Evolutionary conservation across 805 yeast genomes (phyloP).

Genomic region (Saturnispora kantuleensis): DNA sequence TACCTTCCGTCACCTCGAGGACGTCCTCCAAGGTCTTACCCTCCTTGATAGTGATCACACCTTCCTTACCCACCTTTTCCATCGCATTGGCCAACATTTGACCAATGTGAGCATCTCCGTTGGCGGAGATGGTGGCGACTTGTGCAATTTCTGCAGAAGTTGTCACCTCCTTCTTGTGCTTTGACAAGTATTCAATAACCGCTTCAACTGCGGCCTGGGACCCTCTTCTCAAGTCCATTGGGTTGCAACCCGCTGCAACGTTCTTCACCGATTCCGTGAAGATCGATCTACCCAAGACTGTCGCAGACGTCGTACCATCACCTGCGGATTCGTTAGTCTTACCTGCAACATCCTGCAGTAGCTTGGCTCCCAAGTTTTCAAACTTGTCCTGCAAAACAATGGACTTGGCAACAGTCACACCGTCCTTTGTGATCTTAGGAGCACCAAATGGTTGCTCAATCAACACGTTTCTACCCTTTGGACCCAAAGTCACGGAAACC

Average conservation of each 20-base stretch:
- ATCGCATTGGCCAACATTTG: slow-evolving; percentile 84
- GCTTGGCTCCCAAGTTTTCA: slow-evolving; percentile 93
- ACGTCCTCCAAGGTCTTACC: slow-evolving; percentile 96
- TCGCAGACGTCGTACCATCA: slow-evolving; percentile 97
- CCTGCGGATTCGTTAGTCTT: slow-evolving; percentile 97
- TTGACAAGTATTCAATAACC: slow-evolving; percentile 73
- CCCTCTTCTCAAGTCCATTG: slow-evolving; percentile 96
- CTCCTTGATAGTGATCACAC: slow-evolving; percentile 95
- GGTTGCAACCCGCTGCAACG: slow-evolving; percentile 98
- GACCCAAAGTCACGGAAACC: slow-evolving; percentile 93
- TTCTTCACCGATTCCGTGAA: slow-evolving; percentile 92
- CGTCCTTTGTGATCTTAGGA: slow-evolving; percentile 98
- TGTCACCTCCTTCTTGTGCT: slow-evolving; percentile 86
- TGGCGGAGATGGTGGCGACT: slow-evolving; percentile 96
- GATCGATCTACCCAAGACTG: slow-evolving; percentile 90
- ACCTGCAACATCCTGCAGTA: slow-evolving; percentile 92
- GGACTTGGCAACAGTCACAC: slow-evolving; percentile 92
- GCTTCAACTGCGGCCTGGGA: slow-evolving; percentile 95
- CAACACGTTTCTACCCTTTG: slow-evolving; percentile 94
- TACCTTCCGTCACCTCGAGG: slow-evolving; percentile 95
- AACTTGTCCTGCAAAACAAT: slow-evolving; percentile 78
- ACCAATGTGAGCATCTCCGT: slow-evolving; percentile 92
- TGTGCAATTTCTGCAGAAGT: slow-evolving; percentile 93
- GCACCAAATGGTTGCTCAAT: slow-evolving; percentile 95
- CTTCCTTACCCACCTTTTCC: slow-evolving; percentile 98